These are phyloP conservation scores for Oryza meyeriana DNA, from an alignment of 176 grass and related monocot species.

Conservation along the genomic window DNA sequence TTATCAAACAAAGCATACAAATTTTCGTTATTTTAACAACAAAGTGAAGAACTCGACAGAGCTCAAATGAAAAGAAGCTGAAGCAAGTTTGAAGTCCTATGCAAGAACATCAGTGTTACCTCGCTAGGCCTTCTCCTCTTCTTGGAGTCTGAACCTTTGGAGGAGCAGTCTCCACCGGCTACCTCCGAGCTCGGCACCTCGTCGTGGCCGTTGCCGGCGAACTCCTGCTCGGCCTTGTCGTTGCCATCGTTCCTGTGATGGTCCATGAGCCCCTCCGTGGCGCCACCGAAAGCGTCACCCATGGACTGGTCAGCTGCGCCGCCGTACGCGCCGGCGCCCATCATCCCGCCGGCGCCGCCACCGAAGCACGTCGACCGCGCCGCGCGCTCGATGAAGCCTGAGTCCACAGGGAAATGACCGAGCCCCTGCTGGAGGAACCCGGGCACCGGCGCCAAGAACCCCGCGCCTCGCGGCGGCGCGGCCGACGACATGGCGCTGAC, in stretches of 20 bases:
- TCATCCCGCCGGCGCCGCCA: constrained; percentile 17
- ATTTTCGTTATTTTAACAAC: not conserved
- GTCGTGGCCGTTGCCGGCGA: constrained; percentile 41
- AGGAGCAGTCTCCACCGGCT: constrained; percentile 59
- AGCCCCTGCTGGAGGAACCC: constrained; percentile 50
- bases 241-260: constrained; percentile 43
- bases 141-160: constrained; percentile 67
- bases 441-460: constrained; percentile 48
- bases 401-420: constrained; percentile 65
- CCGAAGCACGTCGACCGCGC: constrained; percentile 74
- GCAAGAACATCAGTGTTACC: constrained; percentile 31
- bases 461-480: not conserved
- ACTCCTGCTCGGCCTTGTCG: constrained; percentile 42
- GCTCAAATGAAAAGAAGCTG: constrained; percentile 10
- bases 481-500: constrained; percentile 17
- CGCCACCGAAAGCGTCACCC: constrained; percentile 33
- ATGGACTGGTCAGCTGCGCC: constrained; percentile 37
- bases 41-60: not conserved
- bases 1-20: not conserved
- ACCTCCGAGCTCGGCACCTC: constrained; percentile 41
- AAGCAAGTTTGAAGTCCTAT: not conserved
- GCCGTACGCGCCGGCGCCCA: constrained; percentile 23
- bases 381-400: constrained; percentile 77
- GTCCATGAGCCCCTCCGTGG: constrained; percentile 28
- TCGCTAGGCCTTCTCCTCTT: constrained; percentile 68